phyloP scores from a whole-genome alignment of 352 stramenopile species.

The Phytophthora chlamydospora region DNA sequence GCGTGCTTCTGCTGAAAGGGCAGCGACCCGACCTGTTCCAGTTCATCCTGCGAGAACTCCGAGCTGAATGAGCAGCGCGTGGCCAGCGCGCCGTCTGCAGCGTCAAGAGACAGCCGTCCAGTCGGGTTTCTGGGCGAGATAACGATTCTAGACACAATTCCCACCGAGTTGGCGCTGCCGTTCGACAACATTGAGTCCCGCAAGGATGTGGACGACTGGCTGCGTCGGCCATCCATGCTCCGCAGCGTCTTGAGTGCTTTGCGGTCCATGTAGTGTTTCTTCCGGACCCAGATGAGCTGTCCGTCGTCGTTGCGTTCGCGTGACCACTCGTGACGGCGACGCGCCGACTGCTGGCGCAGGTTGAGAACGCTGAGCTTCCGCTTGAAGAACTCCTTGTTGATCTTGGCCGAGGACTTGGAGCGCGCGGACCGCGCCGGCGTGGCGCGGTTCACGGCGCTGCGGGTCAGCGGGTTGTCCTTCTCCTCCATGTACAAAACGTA shows the following conservation, averaged over 20 bases:
- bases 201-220: conserved; percentile 62
- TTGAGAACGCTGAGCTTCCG: conserved; percentile 81
- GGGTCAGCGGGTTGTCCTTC: conserved; percentile 56
- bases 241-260: conserved; percentile 71
- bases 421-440: conserved; percentile 16
- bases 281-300: conserved; percentile 83
- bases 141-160: conserved; percentile 78
- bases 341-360: conserved; percentile 81
- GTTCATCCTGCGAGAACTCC: conserved; percentile 70
- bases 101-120: conserved; percentile 74
- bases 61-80: conserved; percentile 65
- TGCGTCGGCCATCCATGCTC: conserved; percentile 49
- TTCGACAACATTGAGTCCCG: conserved; percentile 75
- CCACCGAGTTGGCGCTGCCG: conserved; percentile 65
- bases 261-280: conserved; percentile 79
- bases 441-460: conserved; percentile 27
- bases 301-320: conserved; percentile 77
- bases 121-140: conserved; percentile 79
- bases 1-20: conserved; percentile 90
- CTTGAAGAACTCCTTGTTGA: conserved; percentile 74
- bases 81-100: conserved; percentile 62
- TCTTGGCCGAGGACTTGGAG: conserved; percentile 44
- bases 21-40: conserved; percentile 70
- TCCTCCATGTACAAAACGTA: conserved; percentile 77
- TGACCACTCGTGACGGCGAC: conserved; percentile 86